phyloP scores from a whole-genome alignment of 768 basidiomycete species.

The Hydnum rufescens region DNA sequence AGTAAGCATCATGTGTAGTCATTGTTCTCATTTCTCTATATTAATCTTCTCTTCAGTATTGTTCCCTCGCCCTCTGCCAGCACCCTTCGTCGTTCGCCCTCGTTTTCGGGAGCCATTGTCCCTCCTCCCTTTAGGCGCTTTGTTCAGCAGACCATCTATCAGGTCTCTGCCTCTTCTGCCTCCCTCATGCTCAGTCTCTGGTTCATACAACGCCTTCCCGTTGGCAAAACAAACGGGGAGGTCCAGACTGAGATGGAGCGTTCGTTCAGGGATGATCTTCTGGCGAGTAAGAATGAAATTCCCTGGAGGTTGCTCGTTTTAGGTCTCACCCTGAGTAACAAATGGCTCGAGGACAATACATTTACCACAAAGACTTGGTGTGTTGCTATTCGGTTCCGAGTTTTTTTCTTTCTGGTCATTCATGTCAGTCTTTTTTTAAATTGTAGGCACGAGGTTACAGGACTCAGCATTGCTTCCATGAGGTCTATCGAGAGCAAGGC shows the following conservation, averaged over 20 bases:
- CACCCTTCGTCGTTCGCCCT: neutral
- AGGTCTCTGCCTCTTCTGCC: neutral
- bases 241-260: neutral
- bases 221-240: neutral
- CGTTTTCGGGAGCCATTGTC: neutral
- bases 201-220: slow-evolving; percentile 1
- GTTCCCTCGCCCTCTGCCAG: neutral
- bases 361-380: slow-evolving; percentile 17
- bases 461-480: neutral
- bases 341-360: slow-evolving; percentile 19
- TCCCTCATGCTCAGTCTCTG: neutral
- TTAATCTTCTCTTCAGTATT: neutral
- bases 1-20: neutral
- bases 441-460: slow-evolving; percentile 1
- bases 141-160: slow-evolving; percentile 2
- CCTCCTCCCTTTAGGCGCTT: neutral
- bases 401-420: neutral
- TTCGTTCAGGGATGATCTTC: slow-evolving; percentile 4
- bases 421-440: no score
- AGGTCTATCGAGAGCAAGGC: neutral
- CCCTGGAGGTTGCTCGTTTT: slow-evolving; percentile 12
- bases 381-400: slow-evolving; percentile 3
- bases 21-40: neutral
- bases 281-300: slow-evolving; percentile 2
- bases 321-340: slow-evolving; percentile 16